Evolutionary conservation across 768 basidiomycete species (phyloP), one percentile per base, ranked within the genome.

Genomic region (Rhizopogon vesiculosus): DNA sequence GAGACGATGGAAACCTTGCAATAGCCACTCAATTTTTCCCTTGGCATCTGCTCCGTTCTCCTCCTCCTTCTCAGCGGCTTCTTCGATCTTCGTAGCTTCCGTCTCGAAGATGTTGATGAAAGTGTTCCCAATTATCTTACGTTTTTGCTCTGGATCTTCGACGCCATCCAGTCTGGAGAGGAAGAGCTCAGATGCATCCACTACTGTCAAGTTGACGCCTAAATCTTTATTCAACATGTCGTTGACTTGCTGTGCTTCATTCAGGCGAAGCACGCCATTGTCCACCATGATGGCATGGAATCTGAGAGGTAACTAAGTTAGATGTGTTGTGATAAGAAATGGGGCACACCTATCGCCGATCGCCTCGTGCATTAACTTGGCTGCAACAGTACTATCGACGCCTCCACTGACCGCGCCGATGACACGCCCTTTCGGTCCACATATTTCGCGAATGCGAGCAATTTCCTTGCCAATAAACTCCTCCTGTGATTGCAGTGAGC

Each of bases 221-320:
- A 99, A 85, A 65, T 98, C 83, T 66, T 84, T 83, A 72, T 87
- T 91, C 51, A 99, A 81, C 94, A 96, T 98, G 62, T 87, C 84
- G 71, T 96, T 71, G 15, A 99, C 97, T 70, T 97, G 93, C 52
- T 81, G 67, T 9, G 87, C 94, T 69, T 99, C 97, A 66, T 98
- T 88, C 61, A 89, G 72, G 51, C 97, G 90, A 10, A 99, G 79
- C 28, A 98, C 96, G 55, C 97, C 97, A 66, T 99, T 99, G 73
- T 98, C 96, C 43, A 98, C 97, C 94, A 98, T 95, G 74, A 98
- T 97, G 9, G 95, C 97, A 66, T 96, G 97, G 81, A 99, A 99
- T 57, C 95, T 96, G 31, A 64, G 16, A 7, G 7, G 40, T 45
- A 9, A 50, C 44, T 45, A 25, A 42, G 29, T 43, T 53, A 19